Base-by-base conservation (phyloP, 805 yeast genomes). In the Metschnikowia similis region DNA sequence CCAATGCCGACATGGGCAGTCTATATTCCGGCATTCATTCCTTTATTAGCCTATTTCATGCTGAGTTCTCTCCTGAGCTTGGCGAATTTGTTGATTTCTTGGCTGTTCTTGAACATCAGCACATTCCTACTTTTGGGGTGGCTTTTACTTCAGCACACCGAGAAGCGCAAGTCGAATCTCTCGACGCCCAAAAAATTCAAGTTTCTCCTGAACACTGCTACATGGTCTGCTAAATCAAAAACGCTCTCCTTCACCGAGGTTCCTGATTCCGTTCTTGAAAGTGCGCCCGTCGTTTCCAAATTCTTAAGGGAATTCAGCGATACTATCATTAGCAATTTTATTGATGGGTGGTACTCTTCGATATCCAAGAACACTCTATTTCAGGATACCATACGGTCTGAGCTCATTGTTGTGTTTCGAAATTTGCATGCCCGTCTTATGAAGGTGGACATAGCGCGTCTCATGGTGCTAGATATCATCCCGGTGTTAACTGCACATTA, bases 401-500 rank as follows among this genome's bases (percentile, higher is more conserved):
- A 80, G 47, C 64, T 85, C 30, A 67, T 75, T 8, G 45, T 54
- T 2, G 76, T 78, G 0, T 60, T 82, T 1, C 56, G 54, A 8
- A 66, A 66, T 16, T 46, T 89, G 7, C 74, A 75, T 27, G 50
- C 54, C 4, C 65, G 85, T 30, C 50, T 84, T 0, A 59, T 53
- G 0, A 57, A 61, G 0, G 50, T 82, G 0, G 89, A 88, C 58
- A 66, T 79, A 17, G 73, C 89, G 1, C 75, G 75, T 38, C 60
- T 89, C 30, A 52, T 86, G 2, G 83, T 88, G 1, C 67, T 81
- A 30, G 75, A 75, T 41, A 34, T 87, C 0, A 48, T 87, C 6
- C 96, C 97, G 0, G 57, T 84, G 1, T 6, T 89, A 1, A 83
- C 87, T 1, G 78, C 75, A 10, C 96, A 90, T 62, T 76, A 85